Conservation (phyloP, 2,329 filamentous ascomycete genomes). For the Cadophora sp. region DNA sequence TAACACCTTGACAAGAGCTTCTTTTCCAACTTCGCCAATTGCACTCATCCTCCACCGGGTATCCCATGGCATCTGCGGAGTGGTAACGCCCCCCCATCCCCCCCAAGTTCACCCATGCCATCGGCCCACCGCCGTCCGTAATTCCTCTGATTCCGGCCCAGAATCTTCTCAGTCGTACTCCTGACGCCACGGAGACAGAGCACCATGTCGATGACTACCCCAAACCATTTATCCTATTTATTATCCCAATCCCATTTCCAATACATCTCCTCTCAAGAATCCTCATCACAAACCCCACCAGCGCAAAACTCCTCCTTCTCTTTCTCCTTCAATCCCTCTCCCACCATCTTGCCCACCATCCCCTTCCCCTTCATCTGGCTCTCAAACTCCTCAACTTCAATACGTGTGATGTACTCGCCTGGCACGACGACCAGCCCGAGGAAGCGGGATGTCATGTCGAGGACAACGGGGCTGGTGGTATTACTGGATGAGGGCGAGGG, state of each 20-base stretch:
- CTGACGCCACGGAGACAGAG: no score
- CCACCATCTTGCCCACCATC: constrained; percentile 16
- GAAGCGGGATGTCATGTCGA: constrained; percentile 84
- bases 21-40: neutral
- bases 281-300: neutral
- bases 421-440: constrained; percentile 91
- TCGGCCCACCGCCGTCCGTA: no score
- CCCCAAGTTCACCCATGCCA: no score
- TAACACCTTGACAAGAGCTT: no score
- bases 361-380: constrained; percentile 48
- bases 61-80: no score
- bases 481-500: constrained; percentile 39
- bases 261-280: constrained; percentile 4
- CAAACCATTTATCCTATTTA: no score
- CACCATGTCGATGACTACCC: no score
- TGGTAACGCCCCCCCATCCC: no score
- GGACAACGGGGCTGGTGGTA: constrained; percentile 35
- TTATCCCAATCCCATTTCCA: neutral
- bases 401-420: constrained; percentile 82
- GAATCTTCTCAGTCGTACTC: neutral
- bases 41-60: no score
- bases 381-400: constrained; percentile 82
- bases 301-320: neutral
- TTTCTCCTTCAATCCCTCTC: neutral
- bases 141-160: no score